A percentile compares a stretch with the other conserved stretches of the same genome.
phyloP scores from a whole-genome alignment of 1,284 basidiomycete species.

The Cryptococcus deneoformans region DNA sequence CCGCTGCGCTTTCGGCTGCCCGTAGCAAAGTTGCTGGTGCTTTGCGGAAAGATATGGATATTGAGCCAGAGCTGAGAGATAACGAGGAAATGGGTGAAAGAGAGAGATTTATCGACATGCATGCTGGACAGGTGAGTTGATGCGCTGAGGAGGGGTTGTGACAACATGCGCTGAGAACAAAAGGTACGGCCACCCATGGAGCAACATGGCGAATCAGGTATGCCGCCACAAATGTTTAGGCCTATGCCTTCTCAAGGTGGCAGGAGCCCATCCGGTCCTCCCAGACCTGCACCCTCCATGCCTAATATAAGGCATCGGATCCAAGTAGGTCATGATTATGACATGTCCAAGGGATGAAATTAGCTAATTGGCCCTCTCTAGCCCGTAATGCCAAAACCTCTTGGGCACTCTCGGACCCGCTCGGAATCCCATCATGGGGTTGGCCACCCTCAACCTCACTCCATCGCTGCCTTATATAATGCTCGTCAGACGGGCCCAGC shows the following conservation, averaged over 20 bases:
- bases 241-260: not conserved
- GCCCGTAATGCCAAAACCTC: constrained; percentile 29
- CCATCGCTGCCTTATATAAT: constrained; percentile 9
- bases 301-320: constrained; percentile 27
- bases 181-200: constrained; percentile 2
- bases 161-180: not conserved
- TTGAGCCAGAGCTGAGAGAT: constrained; percentile 19
- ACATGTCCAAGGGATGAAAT: not conserved
- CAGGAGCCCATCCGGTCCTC: constrained; percentile 6
- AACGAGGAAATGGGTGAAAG: constrained; percentile 24
- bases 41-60: constrained; percentile 22
- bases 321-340: constrained; percentile 14
- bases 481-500: constrained; percentile 7
- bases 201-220: no score
- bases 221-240: not conserved
- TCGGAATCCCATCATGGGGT: not conserved
- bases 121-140: constrained; percentile 14
- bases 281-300: constrained; percentile 26
- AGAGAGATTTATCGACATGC: not conserved
- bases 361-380: not conserved
- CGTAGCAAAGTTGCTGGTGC: constrained; percentile 29
- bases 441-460: constrained; percentile 9
- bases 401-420: constrained; percentile 7
- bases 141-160: no score
- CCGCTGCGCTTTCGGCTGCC: not conserved